phyloP scores from a whole-genome alignment of 371 early-diverging fungal genomes.

The Mucor saturninus region DNA sequence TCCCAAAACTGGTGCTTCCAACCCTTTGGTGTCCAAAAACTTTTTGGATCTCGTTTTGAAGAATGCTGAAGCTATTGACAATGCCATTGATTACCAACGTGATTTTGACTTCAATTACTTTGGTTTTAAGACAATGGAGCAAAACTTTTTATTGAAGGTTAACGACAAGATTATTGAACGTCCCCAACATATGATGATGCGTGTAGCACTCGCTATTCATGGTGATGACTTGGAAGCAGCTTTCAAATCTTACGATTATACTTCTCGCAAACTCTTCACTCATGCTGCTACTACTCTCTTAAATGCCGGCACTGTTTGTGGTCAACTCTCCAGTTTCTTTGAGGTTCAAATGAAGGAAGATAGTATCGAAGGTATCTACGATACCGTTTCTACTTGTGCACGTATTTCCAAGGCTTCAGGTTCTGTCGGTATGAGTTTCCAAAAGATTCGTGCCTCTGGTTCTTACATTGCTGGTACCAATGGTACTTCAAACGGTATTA shows the following conservation, averaged over 20 bases:
- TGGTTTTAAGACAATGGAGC: constrained; percentile 94
- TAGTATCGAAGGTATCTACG: constrained; percentile 95
- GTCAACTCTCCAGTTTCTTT: constrained; percentile 74
- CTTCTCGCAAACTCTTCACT: constrained; percentile 88
- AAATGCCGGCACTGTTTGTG: constrained; percentile 89
- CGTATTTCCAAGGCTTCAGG: constrained; percentile 94
- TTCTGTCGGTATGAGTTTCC: constrained; percentile 92
- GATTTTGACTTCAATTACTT: constrained; percentile 95
- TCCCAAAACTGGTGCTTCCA: constrained; percentile 74
- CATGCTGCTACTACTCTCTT: constrained; percentile 97
- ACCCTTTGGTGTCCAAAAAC: constrained; percentile 77
- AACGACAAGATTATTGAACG: constrained; percentile 82
- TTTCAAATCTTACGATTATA: constrained; percentile 88
- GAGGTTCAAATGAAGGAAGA: constrained; percentile 34
- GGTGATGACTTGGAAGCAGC: constrained; percentile 84
- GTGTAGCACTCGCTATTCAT: constrained; percentile 94
- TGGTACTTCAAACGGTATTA: constrained; percentile 92
- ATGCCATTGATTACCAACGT: constrained; percentile 87
- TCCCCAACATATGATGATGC: constrained; percentile 97
- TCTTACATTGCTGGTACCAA: constrained; percentile 94
- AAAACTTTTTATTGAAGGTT: constrained; percentile 86
- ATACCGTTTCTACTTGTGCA: constrained; percentile 90
- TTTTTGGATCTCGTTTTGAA: constrained; percentile 66
- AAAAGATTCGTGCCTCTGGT: constrained; percentile 87
- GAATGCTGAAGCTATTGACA: constrained; percentile 77